Evolutionary conservation across 495 filamentous ascomycete species (phyloP).

Genomic region (Aspergillus bridgeri): DNA sequence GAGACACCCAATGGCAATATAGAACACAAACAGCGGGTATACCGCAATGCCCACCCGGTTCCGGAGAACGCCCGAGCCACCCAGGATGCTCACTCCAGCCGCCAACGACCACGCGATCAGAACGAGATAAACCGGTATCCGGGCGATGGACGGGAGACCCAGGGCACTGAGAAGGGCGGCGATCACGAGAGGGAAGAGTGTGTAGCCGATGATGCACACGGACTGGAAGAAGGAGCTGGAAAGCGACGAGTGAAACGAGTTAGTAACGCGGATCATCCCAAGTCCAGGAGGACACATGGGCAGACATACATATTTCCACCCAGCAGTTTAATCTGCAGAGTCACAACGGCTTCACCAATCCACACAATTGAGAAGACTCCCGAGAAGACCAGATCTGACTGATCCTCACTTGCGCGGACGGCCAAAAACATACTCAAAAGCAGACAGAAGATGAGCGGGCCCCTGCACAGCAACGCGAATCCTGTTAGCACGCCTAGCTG

Average conservation of each 20-base stretch:
- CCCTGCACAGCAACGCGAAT: conserved; percentile 48
- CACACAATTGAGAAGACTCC: conserved; percentile 96
- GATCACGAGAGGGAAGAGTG: conserved; percentile 95
- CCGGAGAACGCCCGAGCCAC: conserved; percentile 89
- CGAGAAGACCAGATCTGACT: conserved; percentile 85
- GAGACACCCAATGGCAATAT: conserved; percentile 84
- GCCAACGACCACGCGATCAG: conserved; percentile 89
- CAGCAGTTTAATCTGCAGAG: conserved; percentile 95
- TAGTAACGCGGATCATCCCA: conserved; percentile 15
- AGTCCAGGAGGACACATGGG: background rate
- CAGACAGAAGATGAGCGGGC: conserved; percentile 89
- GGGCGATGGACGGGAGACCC: conserved; percentile 66
- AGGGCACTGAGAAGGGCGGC: conserved; percentile 86
- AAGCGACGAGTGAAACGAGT: too few species aligned
- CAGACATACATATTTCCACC: conserved; percentile 93
- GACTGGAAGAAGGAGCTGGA: conserved; percentile 93
- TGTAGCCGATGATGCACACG: conserved; percentile 97
- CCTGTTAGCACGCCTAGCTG: background rate
- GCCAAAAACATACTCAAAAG: conserved; percentile 82
- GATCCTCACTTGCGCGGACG: conserved; percentile 65
- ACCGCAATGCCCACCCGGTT: conserved; percentile 94
- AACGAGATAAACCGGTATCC: conserved; percentile 86
- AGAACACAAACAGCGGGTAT: conserved; percentile 95
- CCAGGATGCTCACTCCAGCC: conserved; percentile 91
- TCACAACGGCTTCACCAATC: conserved; percentile 95